phyloP scores from a whole-genome alignment of 805 yeast species.

The Blastobotrys peoriensis region DNA sequence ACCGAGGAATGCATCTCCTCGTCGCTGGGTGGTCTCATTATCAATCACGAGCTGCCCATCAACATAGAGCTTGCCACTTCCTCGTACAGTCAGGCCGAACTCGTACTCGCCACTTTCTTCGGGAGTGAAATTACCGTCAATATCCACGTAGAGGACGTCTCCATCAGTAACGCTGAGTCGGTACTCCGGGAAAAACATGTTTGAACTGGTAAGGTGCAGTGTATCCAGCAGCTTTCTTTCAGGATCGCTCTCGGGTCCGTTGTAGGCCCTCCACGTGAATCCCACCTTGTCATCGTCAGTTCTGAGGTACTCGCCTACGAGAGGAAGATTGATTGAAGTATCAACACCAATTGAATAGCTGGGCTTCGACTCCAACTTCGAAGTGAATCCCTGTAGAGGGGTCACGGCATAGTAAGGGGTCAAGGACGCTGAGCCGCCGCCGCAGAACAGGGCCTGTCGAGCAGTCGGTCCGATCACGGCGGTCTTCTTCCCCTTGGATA shows the following conservation, averaged over 20 bases:
- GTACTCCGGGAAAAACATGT: constrained; percentile 17
- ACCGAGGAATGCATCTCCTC: constrained; percentile 48
- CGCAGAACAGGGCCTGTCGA: constrained; percentile 42
- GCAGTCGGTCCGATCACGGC: constrained; percentile 60
- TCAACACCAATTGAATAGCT: constrained; percentile 23
- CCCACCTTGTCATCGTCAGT: constrained; percentile 14
- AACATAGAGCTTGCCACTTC: constrained; percentile 50
- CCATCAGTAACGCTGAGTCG: constrained; percentile 5
- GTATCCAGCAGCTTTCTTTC: constrained; percentile 14
- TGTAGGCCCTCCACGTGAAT: constrained; percentile 8
- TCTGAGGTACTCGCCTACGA: constrained; percentile 23
- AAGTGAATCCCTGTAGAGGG: constrained; percentile 14
- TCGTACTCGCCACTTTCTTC: constrained; percentile 44
- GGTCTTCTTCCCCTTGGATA: constrained; percentile 36
- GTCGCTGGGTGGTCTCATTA: constrained; percentile 46
- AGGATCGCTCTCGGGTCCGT: constrained; percentile 4
- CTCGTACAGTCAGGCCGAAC: constrained; percentile 47
- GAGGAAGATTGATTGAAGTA: constrained; percentile 35
- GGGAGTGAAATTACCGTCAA: constrained; percentile 41
- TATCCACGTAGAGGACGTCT: constrained; percentile 36
- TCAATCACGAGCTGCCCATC: constrained; percentile 50
- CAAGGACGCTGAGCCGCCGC: constrained; percentile 59
- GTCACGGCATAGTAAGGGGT: constrained; percentile 40
- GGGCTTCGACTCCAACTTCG: constrained; percentile 6
- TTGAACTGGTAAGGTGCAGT: constrained; percentile 7